A percentile compares a stretch with the other conserved stretches of the same genome.
These are phyloP conservation scores for Neurospora sp. DNA, from an alignment of 495 filamentous ascomycete species.

Conservation along the genomic window DNA sequence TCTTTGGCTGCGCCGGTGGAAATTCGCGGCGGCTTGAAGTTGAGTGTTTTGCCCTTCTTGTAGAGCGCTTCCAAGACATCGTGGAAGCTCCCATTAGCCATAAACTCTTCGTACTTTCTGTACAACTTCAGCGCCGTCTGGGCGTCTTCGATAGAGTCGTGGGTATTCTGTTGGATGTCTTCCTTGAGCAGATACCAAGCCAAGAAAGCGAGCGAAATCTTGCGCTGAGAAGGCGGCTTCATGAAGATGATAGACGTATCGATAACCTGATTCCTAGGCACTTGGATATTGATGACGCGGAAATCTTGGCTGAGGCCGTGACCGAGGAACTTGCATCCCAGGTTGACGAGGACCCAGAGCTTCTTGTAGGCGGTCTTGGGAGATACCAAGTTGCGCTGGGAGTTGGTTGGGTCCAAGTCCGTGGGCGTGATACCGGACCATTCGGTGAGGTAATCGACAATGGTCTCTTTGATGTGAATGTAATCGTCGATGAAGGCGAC, in stretches of 20 bases:
- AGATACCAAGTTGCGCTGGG: conserved; percentile 69
- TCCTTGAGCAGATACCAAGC: conserved; percentile 82
- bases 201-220: conserved; percentile 78
- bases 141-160: conserved; percentile 92
- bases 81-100: conserved; percentile 72
- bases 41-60: conserved; percentile 54
- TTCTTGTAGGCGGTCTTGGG: conserved; percentile 95
- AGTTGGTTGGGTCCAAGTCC: conserved; percentile 67
- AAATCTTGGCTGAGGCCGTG: conserved; percentile 92
- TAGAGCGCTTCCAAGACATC: conserved; percentile 76
- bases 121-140: conserved; percentile 82
- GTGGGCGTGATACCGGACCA: conserved; percentile 82
- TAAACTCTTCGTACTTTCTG: conserved; percentile 80
- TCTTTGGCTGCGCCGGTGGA: background rate
- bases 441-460: conserved; percentile 92
- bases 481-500: conserved; percentile 95
- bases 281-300: conserved; percentile 93
- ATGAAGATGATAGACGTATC: conserved; percentile 88
- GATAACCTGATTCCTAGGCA: conserved; percentile 82
- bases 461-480: conserved; percentile 76
- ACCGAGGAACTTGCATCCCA: conserved; percentile 88
- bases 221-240: conserved; percentile 55
- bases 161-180: conserved; percentile 78
- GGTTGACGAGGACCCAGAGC: conserved; percentile 90
- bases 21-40: conserved; percentile 61